phyloP scores from a whole-genome alignment of 345 rosid species.

The Pistacia atlantica region DNA sequence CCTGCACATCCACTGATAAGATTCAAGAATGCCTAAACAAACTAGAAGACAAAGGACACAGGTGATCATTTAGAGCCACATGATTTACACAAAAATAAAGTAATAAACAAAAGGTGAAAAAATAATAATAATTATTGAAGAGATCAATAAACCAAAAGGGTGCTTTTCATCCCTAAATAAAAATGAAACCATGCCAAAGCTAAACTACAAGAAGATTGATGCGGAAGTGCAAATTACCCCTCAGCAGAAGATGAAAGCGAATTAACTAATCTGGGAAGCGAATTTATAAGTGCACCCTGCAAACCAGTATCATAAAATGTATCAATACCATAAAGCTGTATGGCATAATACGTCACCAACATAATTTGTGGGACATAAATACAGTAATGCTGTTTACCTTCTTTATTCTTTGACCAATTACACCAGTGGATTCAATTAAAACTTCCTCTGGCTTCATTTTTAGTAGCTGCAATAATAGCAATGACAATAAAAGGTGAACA shows the following conservation, averaged over 20 bases:
- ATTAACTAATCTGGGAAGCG: constrained; percentile 71
- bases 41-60: background rate
- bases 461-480: constrained; percentile 52
- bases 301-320: constrained; percentile 20
- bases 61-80: constrained; percentile 14
- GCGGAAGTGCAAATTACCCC: constrained; percentile 49
- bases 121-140: background rate
- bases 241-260: constrained; percentile 59
- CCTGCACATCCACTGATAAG: constrained; percentile 48
- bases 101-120: background rate
- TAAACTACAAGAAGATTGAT: background rate
- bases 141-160: background rate
- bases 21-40: constrained; percentile 23
- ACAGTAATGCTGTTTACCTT: constrained; percentile 44
- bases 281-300: constrained; percentile 77
- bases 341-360: constrained; percentile 5
- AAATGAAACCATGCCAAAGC: background rate
- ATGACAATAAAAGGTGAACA: constrained; percentile 1
- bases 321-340: background rate
- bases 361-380: constrained; percentile 2
- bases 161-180: background rate
- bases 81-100: background rate
- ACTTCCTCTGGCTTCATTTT: constrained; percentile 64
- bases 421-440: constrained; percentile 89
- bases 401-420: constrained; percentile 89